Base-by-base conservation (phyloP, 2,329 filamentous ascomycete species). In the Clarireedia monteithiana region DNA sequence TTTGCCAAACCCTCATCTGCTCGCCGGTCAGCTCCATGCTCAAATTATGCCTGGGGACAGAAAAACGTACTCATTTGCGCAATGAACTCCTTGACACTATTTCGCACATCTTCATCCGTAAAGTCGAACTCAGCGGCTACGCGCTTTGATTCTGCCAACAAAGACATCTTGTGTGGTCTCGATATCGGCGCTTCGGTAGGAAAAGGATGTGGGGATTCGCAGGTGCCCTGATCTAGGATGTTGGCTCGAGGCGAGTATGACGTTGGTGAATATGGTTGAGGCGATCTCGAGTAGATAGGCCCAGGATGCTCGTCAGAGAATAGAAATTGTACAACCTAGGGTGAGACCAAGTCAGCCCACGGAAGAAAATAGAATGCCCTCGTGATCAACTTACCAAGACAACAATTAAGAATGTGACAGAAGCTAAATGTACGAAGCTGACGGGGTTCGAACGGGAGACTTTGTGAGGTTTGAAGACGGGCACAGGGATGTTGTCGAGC, bases 81-180 rank as follows among this genome's bases (percentile, higher is more conserved):
- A 62, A 96, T 81, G 69, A 96, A 99, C 71, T 96, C 91, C 61
- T 83, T 77, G 59, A 96, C 91, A 62, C 84, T 88, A 66, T 79
- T 82, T 71, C 90, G 89, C 67, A 96, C 80, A 72, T 91, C 81
- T 53, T 85, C 82, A 65, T 90, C 80, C 59, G 83, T 78, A 73
- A 91, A 92, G 54, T 95, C 89, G 74, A 97, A 97, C 72, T 94
- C 83, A 64, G 82, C 82, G 66, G 89, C 88, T 67, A 96, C 83
- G 68, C 82, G 83, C 78, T 85, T 84, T 58, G 91, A 89, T 73
- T 92, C 88, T 60, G 84, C 80, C 60, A 74, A 74, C 60, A 86
- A 75, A 58, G 78, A 74, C 83, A 87, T 87, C 63, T 75, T 76
- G 73, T 77, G 75, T 55, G 77, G 76, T 71, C 70, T 72, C 45